phyloP scores from a whole-genome alignment of 1,139 yeast species.

The Fermentozyma sake region DNA sequence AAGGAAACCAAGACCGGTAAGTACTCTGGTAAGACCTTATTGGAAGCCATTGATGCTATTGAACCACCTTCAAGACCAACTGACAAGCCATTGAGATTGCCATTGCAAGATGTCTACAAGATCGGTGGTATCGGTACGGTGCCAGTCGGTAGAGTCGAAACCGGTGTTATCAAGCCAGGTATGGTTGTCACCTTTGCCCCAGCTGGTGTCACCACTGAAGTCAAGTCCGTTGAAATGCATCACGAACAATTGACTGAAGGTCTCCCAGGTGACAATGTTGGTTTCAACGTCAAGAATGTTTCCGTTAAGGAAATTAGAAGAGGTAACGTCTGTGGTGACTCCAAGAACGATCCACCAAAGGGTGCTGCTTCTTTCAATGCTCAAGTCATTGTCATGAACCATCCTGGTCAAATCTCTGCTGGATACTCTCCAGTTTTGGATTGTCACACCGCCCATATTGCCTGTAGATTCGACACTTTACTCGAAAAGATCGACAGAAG shows the following conservation, averaged over 20 bases:
- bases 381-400: constrained; percentile 87
- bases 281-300: constrained; percentile 93
- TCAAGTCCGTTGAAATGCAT: constrained; percentile 92
- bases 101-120: constrained; percentile 93
- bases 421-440: constrained; percentile 93
- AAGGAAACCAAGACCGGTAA: constrained; percentile 82
- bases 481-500: constrained; percentile 91
- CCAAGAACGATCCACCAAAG: constrained; percentile 91
- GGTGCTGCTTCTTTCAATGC: constrained; percentile 82
- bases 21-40: constrained; percentile 78
- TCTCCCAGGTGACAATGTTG: constrained; percentile 93
- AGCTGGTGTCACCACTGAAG: constrained; percentile 90
- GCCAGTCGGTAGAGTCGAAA: constrained; percentile 93
- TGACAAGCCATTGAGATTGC: constrained; percentile 72
- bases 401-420: constrained; percentile 90
- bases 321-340: constrained; percentile 95
- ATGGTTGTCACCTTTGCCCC: constrained; percentile 89
- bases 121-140: constrained; percentile 92
- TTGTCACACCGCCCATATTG: constrained; percentile 95
- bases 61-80: constrained; percentile 84
- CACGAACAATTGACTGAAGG: constrained; percentile 85
- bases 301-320: constrained; percentile 92
- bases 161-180: constrained; percentile 91
- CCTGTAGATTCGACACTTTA: constrained; percentile 83
- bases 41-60: constrained; percentile 84